Evolutionary conservation across 2,329 filamentous ascomycete genomes (phyloP), one percentile per base, ranked within the genome.

Genomic region (Penicillium sp.): DNA sequence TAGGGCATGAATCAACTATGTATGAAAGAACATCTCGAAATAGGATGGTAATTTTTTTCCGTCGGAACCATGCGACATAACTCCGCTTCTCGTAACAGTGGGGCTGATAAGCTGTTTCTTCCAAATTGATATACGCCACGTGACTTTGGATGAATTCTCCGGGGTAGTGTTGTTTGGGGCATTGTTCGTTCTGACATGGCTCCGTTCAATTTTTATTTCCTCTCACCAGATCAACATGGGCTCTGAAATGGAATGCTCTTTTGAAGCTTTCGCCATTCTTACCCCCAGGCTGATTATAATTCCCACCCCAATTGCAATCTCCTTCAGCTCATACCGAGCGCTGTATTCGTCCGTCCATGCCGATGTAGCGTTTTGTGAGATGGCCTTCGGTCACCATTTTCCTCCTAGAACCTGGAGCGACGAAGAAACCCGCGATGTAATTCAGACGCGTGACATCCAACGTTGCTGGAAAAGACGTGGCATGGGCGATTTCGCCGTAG

Each of bases 401-500:
- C 48, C 48, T 14, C 24, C 55, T 6, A 43, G 41, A 21, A 48
- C 29, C n/a, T 63, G 62, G 62, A 56, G 21, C 24, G 61, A 65
- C 10, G 51, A 57, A 10, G 61, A 62, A 38, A 59, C 59, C 1
- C 48, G 47, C 1, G 41, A 60, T 5, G 8, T 38, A 5, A 63
- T 63, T 3, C 34, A 54, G n/a, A 55, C 53, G n/a, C 57, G 60
- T 43, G 60, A 63, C 31, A 60, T 63, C 5, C n/a, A 14, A 13
- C 53, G 53, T 16, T 60, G 43, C 16, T 61, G 60, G 60, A 34
- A 43, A 24, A 45, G 18, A 22, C 48, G 45, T 16, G 51, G 36
- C 4, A 7, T 61, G 13, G 59, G 60, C 9, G 59, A 61, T 49
- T 63, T 61, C 27, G 60, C 60, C 6, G 57, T 63, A 39, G 59